phyloP scores from a whole-genome alignment of 2,329 filamentous ascomycete genomes.

The Aspergillus carbonarius region DNA sequence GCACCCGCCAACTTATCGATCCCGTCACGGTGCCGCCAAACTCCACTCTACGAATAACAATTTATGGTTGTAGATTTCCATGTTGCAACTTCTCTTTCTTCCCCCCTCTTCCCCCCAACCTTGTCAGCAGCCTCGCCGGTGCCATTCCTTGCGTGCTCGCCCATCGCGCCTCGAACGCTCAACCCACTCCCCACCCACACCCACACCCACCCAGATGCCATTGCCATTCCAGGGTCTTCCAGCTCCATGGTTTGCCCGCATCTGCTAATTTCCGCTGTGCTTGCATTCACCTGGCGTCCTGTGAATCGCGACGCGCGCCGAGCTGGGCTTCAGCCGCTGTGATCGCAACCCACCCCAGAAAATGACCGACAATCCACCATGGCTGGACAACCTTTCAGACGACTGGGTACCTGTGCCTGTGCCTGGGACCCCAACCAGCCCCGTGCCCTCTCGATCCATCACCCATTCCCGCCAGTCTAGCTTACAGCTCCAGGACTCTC shows the following conservation, averaged over 20 bases:
- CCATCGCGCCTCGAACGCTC: background rate
- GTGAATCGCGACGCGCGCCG: constrained; percentile 22
- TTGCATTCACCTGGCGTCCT: constrained; percentile 17
- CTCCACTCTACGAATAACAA: constrained; percentile 16
- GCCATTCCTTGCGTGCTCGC: background rate
- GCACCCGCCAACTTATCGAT: constrained; percentile 19
- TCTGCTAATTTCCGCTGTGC: constrained; percentile 17
- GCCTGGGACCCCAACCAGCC: constrained; percentile 37
- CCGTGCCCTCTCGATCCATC: constrained; percentile 22
- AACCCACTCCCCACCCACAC: background rate
- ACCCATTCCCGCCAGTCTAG: constrained; percentile 29
- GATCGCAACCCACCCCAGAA: constrained; percentile 14
- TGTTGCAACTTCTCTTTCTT: background rate
- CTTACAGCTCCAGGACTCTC: constrained; percentile 31
- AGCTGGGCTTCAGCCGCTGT: constrained; percentile 16
- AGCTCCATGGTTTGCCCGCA: constrained; percentile 20
- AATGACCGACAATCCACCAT: constrained; percentile 40
- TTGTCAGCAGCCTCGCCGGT: background rate
- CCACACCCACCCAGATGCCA: constrained; percentile 5
- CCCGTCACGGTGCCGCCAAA: constrained; percentile 1
- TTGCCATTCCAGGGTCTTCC: constrained; percentile 11
- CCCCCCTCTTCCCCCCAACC: background rate
- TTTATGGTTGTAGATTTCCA: background rate
- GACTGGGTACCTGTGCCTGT: constrained; percentile 43
- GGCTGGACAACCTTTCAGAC: constrained; percentile 46